These are phyloP conservation scores for Barnettozyma sp. DNA, from an alignment of 805 yeast species.

Conservation along the genomic window DNA sequence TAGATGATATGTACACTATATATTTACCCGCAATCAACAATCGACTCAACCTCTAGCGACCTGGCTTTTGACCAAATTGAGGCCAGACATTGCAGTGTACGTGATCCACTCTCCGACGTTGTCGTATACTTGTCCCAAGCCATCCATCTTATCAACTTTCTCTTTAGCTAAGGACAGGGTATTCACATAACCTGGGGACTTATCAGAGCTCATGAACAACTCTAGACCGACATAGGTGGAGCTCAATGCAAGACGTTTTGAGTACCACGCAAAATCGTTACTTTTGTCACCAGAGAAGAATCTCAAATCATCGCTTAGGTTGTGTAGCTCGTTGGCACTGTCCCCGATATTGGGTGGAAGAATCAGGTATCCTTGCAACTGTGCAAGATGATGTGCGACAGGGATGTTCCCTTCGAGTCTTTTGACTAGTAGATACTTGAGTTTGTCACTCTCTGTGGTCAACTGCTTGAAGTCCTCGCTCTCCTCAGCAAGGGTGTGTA, in stretches of 20 bases:
- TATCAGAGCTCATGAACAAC: conserved; percentile 73
- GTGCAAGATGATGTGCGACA: conserved; percentile 28
- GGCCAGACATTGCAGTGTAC: conserved; percentile 49
- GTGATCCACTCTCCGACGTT: conserved; percentile 69
- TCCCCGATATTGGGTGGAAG: conserved; percentile 53
- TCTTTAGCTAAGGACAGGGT: conserved; percentile 62
- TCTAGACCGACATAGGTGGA: conserved; percentile 71
- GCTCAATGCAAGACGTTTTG: conserved; percentile 69
- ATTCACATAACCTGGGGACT: conserved; percentile 42
- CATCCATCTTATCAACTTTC: conserved; percentile 46
- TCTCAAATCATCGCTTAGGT: conserved; percentile 76
- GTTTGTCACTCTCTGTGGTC: conserved; percentile 35
- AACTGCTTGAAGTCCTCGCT: conserved; percentile 25
- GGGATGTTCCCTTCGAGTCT: conserved; percentile 41
- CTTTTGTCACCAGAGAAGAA: conserved; percentile 73
- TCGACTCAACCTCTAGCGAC: conserved; percentile 55
- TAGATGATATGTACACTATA: no score
- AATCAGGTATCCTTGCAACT: conserved; percentile 48
- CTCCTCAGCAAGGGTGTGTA: conserved; percentile 31
- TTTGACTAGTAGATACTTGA: conserved; percentile 38
- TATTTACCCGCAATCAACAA: no score
- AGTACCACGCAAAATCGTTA: conserved; percentile 86
- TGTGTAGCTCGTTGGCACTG: conserved; percentile 63
- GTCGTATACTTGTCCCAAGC: conserved; percentile 53
- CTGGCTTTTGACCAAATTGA: conserved; percentile 69